Base-by-base conservation (phyloP, 306 rosid species). In the Prunus mongolica region DNA sequence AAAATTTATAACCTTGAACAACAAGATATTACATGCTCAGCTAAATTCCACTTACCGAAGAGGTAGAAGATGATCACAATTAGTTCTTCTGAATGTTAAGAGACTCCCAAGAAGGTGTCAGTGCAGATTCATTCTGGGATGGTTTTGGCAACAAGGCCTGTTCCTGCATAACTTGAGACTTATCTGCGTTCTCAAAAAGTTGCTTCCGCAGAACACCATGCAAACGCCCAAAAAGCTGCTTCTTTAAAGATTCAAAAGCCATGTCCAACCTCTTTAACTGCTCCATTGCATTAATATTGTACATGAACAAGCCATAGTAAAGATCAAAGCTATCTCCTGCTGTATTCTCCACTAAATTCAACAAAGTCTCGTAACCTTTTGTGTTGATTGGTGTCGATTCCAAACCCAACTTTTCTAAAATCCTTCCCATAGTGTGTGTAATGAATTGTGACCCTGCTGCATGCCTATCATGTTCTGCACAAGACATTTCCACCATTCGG, bases 361-460 rank as follows among this genome's bases (percentile, higher is more conserved):
- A 85, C 82, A 93, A 82, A 85, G 96, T 91, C 67, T 90, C 87
- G 1, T 86, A 93, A 10, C 98, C 98, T 82, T 80, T 88, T 76
- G 98, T 93, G 85, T 90, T 89, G 60, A 88, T 81, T 20, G 96
- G 98, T 0, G 96, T 91, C 8, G 87, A 86, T 78, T 86, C 82
- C 88, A 93, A 83, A 32, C 78, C 80, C 74, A 91, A 66, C 69
- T 72, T 90, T 60, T 91, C 97, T 84, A 93, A 82, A 69, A 91
- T 56, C 79, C 98, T 91, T 50, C 98, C 97, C 70, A 89, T 82
- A 2, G 97, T 93, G 68, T 93, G 98, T 2, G 97, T 93, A 45
- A 93, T 87, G 79, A 93, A 93, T 77, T 93, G 97, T 12, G 97
- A 91, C 27, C 96, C 98, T 25, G 98, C 98, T 0, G 97, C 98